phyloP scores from a whole-genome alignment of 805 yeast species.

The Monosporozyma servazzii region DNA sequence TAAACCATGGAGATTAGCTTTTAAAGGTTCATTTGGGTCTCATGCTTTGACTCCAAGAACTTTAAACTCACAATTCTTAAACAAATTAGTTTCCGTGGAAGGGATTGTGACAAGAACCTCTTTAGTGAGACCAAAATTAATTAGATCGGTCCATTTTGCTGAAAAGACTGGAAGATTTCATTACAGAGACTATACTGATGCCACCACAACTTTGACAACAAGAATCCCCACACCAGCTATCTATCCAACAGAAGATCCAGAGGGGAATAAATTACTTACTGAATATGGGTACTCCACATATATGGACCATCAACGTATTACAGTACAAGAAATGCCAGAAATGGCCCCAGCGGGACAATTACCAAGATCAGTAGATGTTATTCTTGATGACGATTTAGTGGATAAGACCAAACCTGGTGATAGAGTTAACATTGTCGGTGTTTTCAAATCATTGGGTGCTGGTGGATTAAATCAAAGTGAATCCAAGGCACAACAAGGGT shows the following conservation, averaged over 20 bases:
- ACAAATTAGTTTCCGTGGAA: conserved; percentile 78
- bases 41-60: conserved; percentile 84
- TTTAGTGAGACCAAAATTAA: conserved; percentile 82
- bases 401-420: conserved; percentile 94
- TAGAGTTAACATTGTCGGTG: conserved; percentile 88
- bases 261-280: conserved; percentile 78
- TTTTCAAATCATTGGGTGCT: conserved; percentile 84
- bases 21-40: conserved; percentile 86
- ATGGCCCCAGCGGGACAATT: conserved; percentile 96
- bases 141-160: conserved; percentile 87
- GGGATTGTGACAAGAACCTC: conserved; percentile 95
- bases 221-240: conserved; percentile 57
- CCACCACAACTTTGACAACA: conserved; percentile 65
- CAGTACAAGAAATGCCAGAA: conserved; percentile 97
- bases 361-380: conserved; percentile 85
- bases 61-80: conserved; percentile 63
- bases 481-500: conserved; percentile 43
- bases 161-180: conserved; percentile 76
- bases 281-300: conserved; percentile 91
- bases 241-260: conserved; percentile 88
- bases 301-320: conserved; percentile 85
- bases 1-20: conserved; percentile 48
- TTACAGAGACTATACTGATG: conserved; percentile 87
- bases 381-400: conserved; percentile 91
- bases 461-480: conserved; percentile 28